Conservation (phyloP, 2,329 filamentous ascomycete genomes). For the Samsoniella hepiali region DNA sequence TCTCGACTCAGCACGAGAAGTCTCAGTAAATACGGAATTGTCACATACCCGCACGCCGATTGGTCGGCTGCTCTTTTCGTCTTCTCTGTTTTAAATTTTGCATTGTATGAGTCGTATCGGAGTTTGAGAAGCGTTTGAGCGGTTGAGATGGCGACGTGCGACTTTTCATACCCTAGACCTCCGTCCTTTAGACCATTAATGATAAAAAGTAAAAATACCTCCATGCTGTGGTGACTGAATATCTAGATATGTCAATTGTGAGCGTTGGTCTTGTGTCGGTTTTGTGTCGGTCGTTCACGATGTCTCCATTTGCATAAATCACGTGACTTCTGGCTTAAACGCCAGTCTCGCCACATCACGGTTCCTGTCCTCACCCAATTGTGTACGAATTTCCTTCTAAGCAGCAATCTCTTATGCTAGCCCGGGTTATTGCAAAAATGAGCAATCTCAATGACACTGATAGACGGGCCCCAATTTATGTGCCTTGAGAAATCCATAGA, state of each 20-base stretch:
- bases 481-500: background rate
- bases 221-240: background rate
- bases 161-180: conserved; percentile 37
- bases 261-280: background rate
- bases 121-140: conserved; percentile 34
- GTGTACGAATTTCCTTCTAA: background rate
- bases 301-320: background rate
- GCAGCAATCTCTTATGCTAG: background rate
- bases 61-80: conserved; percentile 37
- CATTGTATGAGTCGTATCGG: conserved; percentile 37
- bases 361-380: background rate
- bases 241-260: background rate
- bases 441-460: background rate
- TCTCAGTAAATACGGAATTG: conserved; percentile 55
- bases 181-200: conserved; percentile 42
- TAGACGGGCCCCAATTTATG: background rate
- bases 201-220: conserved; percentile 40
- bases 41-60: conserved; percentile 38
- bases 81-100: conserved; percentile 40
- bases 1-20: conserved; percentile 90
- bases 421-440: background rate
- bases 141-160: conserved; percentile 30
- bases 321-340: conserved; percentile 5
- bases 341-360: background rate
- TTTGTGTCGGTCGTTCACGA: background rate